Base-by-base conservation (phyloP, 805 yeast species). In the Kuraishia hungarica region DNA sequence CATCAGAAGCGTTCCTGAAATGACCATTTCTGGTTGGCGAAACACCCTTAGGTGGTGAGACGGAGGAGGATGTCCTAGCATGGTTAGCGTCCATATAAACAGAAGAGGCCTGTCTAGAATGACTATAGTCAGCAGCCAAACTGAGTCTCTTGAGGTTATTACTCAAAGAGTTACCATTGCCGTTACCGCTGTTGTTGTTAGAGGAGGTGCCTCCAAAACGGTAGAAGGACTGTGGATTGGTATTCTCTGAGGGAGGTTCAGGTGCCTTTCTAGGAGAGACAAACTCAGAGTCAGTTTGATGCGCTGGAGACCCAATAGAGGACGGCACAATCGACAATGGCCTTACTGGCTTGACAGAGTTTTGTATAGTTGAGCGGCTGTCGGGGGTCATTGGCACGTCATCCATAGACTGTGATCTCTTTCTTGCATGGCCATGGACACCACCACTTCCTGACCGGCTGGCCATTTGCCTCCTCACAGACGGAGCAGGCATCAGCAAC, bases 221-320 rank as follows among this genome's bases (percentile, higher is more conserved):
- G 55, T 59, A 62, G 2, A 43, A 56, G 51, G 58, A 59, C 28
- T 48, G 47, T 22, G 29, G 29, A 21, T 26, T 39, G 48, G 68
- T 67, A 13, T 58, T 54, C 29, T 68, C 69, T 1, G 75, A 62
- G 2, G 91, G 91, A 0, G 90, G 90, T 53, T 77, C 78, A 1
- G 92, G 92, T 0, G 90, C 88, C 61, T 74, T 83, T 68, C 90
- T 75, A n/a, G 90, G 89, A 0, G 90, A 84, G 20, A 76, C 68
- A 63, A 84, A 85, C 39, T 74, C 53, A 2, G 65, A 67, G 2
- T 50, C 54, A 19, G 64, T 59, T 17, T 58, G 54, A 20, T 23
- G 22, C 20, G 53, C 49, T 13, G 61, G 55, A n/a, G 61, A 61
- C 28, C 58, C 56, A 13, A 48, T 46, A 2, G 55, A 22, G 20